Base-by-base conservation (phyloP, 139 green algal genomes). In the Zygnema cylindricum region DNA sequence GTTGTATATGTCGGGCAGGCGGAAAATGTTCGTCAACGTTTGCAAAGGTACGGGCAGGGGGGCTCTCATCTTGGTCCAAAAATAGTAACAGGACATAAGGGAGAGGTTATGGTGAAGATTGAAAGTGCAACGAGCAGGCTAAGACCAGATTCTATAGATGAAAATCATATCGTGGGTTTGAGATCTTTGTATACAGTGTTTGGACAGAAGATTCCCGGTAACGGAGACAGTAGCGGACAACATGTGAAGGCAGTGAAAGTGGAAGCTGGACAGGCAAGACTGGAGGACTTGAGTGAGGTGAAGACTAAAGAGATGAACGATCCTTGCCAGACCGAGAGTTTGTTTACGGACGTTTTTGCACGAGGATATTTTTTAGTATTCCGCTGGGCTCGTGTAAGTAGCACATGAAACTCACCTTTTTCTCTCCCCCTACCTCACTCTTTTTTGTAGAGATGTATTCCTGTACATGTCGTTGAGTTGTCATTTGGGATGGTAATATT, bases 1-100 rank as follows among this genome's bases (percentile, higher is more conserved):
- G n/a, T 3, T n/a, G 69, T 82, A 22, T 87, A 87, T 55, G 69
- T 87, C 38, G 81, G 81, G 32, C 81, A 87, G 35, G 81, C 81
- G 2, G 81, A 87, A 69, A 87, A 87, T 69, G 30, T 87, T 41
- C 25, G 33, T 30, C 55, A 87, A 42, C 25, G 81, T n/a, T 43
- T 87, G 81, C 81, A 87, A 55, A 40, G 79, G 69, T 81, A 87
- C 35, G 81, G 81, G 38, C 35, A 82, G 33, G 69, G 35, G 32
- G 32, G 81, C 23, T 79, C 81, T 2, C 81, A 87, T 43, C 7
- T 87, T 1, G 76, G 76, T 55, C 36, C 76, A 33, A 79, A 79
- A 79, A 43, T n/a, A n/a, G n/a, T n/a, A 16, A 41, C 71, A 11
- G 36, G 36, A 7, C 3, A 79, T 41, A 43, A 7, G 71, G 16